A percentile compares a stretch with the other conserved stretches of the same genome.
These are phyloP conservation scores for Macrophomina tecta DNA, from an alignment of 2,329 filamentous ascomycete genomes.

Conservation along the genomic window DNA sequence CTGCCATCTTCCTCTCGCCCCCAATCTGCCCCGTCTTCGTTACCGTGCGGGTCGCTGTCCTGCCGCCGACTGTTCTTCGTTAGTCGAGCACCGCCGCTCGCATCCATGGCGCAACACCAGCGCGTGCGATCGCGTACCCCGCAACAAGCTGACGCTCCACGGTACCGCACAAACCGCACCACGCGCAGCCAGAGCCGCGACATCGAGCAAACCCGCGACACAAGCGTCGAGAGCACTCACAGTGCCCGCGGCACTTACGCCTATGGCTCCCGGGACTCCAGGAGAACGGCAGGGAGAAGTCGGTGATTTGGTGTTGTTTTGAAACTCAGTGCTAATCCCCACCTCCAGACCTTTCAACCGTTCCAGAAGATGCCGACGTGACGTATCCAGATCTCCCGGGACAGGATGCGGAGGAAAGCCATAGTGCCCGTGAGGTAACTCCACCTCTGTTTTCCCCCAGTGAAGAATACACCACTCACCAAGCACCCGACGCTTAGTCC, in stretches of 20 bases:
- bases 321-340: no score
- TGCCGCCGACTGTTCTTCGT: not conserved
- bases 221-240: conserved; percentile 36
- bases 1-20: not conserved
- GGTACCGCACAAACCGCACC: conserved; percentile 31
- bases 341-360: conserved; percentile 27
- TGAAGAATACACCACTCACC: conserved; percentile 27
- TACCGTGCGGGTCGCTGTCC: not conserved
- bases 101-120: conserved; percentile 32
- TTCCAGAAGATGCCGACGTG: conserved; percentile 30
- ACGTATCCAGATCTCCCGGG: conserved; percentile 33
- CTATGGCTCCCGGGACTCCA: conserved; percentile 33
- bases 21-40: not conserved
- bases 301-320: not conserved
- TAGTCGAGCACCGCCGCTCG: not conserved
- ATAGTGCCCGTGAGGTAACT: not conserved
- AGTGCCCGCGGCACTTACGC: conserved; percentile 37
- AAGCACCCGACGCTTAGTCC: conserved; percentile 47
- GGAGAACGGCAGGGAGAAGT: conserved; percentile 31
- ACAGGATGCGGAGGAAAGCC: not conserved
- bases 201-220: conserved; percentile 39
- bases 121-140: conserved; percentile 41
- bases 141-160: conserved; percentile 36
- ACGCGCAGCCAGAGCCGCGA: conserved; percentile 49
- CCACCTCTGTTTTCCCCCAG: not conserved